Evolutionary conservation across 2,329 filamentous ascomycete species (phyloP), one percentile per base, ranked within the genome.

Genomic region (Dactylellina cionopaga): DNA sequence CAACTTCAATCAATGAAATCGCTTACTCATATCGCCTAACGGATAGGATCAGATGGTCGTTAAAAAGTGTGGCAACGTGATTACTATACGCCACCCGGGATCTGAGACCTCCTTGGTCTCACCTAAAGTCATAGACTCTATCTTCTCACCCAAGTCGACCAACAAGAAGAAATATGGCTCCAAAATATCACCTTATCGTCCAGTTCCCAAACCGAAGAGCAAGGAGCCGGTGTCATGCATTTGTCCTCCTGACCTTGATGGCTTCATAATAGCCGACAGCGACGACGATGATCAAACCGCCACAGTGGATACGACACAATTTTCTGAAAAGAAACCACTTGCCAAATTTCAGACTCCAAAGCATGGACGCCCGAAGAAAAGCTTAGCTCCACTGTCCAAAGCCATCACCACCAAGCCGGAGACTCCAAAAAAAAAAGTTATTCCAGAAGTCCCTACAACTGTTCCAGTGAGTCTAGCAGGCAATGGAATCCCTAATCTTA

Each of bases 241-340:
- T 19, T 27, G 24, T 9, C 24, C 52, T 1, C 17, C 41, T 5
- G 66, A 71, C 19, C 44, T 71, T 2, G 58, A 71, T 13, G 43
- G 43, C 5, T n/a, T 62, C 10, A 19, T 71, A 5, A 56, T 71
- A 35, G 39, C 49, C 5, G 66, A 71, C 31, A 71, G 49, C 24
- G 55, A 70, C 3, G 9, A 15, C 15, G 47, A 55, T 5, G 63
- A 69, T 24, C 13, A 10, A 15, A 29, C 11, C 11, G 7, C 27
- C 17, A 41, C 22, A 17, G 6, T 15, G 44, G 29, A 29, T 17
- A 29, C 17, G 9, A 33, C 22, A 33, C 33, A 9, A 22, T 19
- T 37, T 11, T 13, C n/a, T 29, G 54, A 29, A 11, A 31, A 13
- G 3, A 46, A 27, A 27, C 31, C 25, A 17, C 27, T 9, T n/a